Conservation (phyloP, 2,329 filamentous ascomycete species). For the Boeremia lycopersici region DNA sequence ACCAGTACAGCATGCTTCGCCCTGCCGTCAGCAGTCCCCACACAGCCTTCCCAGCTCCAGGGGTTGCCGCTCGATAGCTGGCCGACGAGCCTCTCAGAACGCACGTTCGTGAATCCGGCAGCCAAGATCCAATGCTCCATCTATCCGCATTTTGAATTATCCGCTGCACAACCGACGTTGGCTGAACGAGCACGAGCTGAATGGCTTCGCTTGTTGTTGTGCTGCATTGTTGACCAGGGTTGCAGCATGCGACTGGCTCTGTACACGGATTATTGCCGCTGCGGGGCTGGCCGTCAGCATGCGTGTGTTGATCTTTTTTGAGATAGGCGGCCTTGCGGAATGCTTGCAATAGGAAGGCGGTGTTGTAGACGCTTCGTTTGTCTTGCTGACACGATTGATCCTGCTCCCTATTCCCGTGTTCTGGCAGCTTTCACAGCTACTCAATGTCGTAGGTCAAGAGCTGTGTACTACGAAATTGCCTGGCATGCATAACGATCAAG, state of each 20-base stretch:
- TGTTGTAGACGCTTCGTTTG: constrained; percentile 1
- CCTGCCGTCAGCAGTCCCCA: constrained; percentile 15
- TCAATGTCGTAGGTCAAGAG: background rate
- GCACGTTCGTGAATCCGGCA: background rate
- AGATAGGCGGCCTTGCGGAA: constrained; percentile 2
- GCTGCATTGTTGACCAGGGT: constrained; percentile 4
- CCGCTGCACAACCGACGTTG: constrained; percentile 5
- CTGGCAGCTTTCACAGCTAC: background rate
- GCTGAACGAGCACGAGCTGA: constrained; percentile 11
- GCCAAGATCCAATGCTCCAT: background rate
- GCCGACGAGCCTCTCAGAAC: constrained; percentile 12
- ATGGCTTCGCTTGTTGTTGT: constrained; percentile 13
- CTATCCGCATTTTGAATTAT: background rate
- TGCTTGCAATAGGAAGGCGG: constrained; percentile 8
- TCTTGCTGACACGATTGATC: constrained; percentile 1
- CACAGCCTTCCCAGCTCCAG: constrained; percentile 11
- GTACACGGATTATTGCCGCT: constrained; percentile 1
- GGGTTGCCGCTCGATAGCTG: constrained; percentile 8
- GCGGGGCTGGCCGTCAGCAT: constrained; percentile 15
- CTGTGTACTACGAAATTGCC: background rate
- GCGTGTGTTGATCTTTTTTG: constrained; percentile 1
- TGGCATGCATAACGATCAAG: background rate
- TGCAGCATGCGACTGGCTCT: background rate
- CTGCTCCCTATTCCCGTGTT: background rate
- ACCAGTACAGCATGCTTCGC: constrained; percentile 8